phyloP scores from a whole-genome alignment of 495 filamentous ascomycete species.

The Annulohypoxylon nitens region DNA sequence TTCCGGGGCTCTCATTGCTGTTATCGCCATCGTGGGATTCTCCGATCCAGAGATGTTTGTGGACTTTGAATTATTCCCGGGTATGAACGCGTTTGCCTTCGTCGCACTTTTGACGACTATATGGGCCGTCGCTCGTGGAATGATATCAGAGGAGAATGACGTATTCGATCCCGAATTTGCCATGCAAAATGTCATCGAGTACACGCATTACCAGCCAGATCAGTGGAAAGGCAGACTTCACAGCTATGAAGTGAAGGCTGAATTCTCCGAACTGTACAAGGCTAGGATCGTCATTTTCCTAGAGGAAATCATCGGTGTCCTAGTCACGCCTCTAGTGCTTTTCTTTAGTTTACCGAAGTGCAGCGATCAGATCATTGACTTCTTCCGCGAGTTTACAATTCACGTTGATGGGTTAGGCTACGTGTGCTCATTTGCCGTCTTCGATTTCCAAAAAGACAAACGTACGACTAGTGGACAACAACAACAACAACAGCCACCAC shows the following conservation, averaged over 20 bases:
- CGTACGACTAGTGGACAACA: constrained; percentile 61
- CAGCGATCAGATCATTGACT: constrained; percentile 94
- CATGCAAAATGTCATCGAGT: constrained; percentile 86
- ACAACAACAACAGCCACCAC: constrained; percentile 22
- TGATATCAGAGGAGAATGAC: constrained; percentile 85
- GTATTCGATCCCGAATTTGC: constrained; percentile 95
- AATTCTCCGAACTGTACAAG: constrained; percentile 90
- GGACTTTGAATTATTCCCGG: constrained; percentile 87
- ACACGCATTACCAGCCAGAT: constrained; percentile 88
- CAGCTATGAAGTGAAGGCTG: constrained; percentile 83
- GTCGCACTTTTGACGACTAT: constrained; percentile 67
- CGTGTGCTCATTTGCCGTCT: constrained; percentile 97
- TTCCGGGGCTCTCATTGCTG: constrained; percentile 83
- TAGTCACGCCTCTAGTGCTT: constrained; percentile 90
- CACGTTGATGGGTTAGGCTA: constrained; percentile 97
- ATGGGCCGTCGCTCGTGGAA: constrained; percentile 83
- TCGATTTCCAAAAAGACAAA: constrained; percentile 90
- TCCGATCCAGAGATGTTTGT: constrained; percentile 92
- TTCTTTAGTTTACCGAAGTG: constrained; percentile 89
- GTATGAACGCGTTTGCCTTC: constrained; percentile 52
- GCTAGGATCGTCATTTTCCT: constrained; percentile 90
- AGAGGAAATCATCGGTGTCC: constrained; percentile 90
- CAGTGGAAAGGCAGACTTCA: constrained; percentile 92
- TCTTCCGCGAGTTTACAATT: constrained; percentile 96
- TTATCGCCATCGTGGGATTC: constrained; percentile 82